Percentiles rank a stretch among this genome's conserved stretches.
Conservation (phyloP, 441 rosid species). For the Geranium incanum region DNA sequence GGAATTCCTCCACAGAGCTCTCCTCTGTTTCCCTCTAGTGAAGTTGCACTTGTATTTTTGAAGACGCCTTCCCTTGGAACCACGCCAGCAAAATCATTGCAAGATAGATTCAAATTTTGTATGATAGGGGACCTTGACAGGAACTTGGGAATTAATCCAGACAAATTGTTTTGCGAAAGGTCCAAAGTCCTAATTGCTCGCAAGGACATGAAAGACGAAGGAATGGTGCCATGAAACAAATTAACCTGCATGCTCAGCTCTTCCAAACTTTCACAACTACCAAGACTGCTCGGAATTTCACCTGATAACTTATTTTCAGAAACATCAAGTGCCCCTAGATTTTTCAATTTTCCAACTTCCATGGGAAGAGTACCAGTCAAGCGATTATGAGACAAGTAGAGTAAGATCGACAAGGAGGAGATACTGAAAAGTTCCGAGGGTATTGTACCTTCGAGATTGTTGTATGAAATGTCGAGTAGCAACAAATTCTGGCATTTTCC, state of each 20-base stretch:
- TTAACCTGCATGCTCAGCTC: constrained; percentile 19
- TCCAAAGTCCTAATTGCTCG: constrained; percentile 17
- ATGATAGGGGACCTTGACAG: constrained; percentile 4
- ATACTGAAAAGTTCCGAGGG: constrained; percentile 16
- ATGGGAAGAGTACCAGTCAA: constrained; percentile 18
- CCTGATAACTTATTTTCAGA: constrained; percentile 20
- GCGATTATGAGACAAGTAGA: constrained; percentile 9
- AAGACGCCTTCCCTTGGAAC: constrained; percentile 26
- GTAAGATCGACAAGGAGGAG: neutral
- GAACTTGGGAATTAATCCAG: constrained; percentile 20
- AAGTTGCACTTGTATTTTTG: constrained; percentile 21
- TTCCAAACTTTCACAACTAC: constrained; percentile 19
- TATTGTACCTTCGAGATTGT: constrained; percentile 18
- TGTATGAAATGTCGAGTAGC: constrained; percentile 4
- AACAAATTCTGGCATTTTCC: constrained; percentile 13
- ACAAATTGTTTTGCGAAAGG: constrained; percentile 24
- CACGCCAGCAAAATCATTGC: constrained; percentile 22
- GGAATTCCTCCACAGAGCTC: constrained; percentile 29
- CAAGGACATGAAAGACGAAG: constrained; percentile 12
- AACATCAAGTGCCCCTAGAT: neutral
- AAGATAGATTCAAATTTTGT: constrained; percentile 20
- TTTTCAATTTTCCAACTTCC: constrained; percentile 16
- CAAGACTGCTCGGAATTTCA: constrained; percentile 21
- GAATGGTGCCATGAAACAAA: constrained; percentile 23
- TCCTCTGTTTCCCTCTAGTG: constrained; percentile 15